Evolutionary conservation across 208 protist species (phyloP), one percentile per base, ranked within the genome.

Genomic region (Wallacemonas sp.): DNA sequence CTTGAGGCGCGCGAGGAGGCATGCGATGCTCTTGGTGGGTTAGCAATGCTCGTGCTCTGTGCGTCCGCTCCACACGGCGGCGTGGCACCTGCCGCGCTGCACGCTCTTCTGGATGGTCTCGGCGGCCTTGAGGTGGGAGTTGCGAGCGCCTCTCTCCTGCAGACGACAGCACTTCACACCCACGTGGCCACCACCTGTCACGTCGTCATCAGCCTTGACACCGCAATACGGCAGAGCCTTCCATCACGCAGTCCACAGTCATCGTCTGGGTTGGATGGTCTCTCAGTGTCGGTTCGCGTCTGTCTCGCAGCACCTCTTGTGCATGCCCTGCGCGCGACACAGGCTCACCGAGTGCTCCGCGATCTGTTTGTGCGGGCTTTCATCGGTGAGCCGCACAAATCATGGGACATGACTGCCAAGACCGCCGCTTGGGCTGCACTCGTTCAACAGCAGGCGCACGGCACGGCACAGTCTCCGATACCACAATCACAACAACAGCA

Each of bases 11-110:
- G 47, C 26, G 30, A 26, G 14, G 47, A 26, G 26, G 14, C 21
- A 24, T 9, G n/a, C 26, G 5, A 5, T 55, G 19, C 30, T 5
- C 11, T 55, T 3, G 26, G 47, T 32, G 47, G 23, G 19, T 4
- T 58, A 30, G 52, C 52, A 3, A 33, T 39, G 52, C 32, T 58
- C 11, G 32, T 58, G 52, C 14, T 58, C 29, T 58, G 52, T 21
- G 32, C 52, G 16, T 24, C 12, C 12, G 24, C 12, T 5, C 12
- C 30, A 33, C 52, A 39, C 8, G 30, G 29, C 29, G 8, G n/a
- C n/a, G 29, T 58, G 29, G 23, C 52, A 3, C 52, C 52, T 5
- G 8, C 52, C n/a, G 52, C 38, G 4, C n/a, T 58, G 8, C 24
- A 39, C 23, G 52, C 34, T 21, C 52, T 58, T 16, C 16, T 58